Conservation (phyloP, 345 rosid genomes). For the Cardamine chenopodiifolia region DNA sequence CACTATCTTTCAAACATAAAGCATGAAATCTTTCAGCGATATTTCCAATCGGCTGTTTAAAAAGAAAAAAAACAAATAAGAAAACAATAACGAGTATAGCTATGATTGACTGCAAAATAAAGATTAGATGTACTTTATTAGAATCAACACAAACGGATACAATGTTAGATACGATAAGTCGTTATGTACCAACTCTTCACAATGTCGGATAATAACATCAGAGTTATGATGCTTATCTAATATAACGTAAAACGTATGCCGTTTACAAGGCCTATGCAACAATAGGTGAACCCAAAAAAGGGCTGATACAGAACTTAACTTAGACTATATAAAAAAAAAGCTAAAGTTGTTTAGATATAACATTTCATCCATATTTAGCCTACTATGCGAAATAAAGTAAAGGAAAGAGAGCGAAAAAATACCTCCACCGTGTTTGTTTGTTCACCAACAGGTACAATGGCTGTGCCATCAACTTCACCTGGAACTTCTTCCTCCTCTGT, state of each 20-base stretch:
- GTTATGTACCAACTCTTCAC: not conserved
- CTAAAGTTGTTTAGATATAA: not conserved
- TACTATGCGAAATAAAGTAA: constrained; percentile 5
- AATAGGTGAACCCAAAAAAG: not conserved
- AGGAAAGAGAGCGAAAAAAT: constrained; percentile 15
- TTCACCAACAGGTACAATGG: constrained; percentile 80
- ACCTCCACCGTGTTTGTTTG: constrained; percentile 77
- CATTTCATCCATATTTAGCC: constrained; percentile 11
- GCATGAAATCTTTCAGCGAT: constrained; percentile 84
- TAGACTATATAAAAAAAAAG: not conserved
- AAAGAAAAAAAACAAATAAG: constrained; percentile 22
- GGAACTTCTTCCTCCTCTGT: constrained; percentile 55
- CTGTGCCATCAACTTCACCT: constrained; percentile 63
- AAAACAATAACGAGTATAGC: constrained; percentile 19
- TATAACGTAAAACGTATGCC: not conserved
- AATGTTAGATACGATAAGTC: not conserved
- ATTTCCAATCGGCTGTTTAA: constrained; percentile 82
- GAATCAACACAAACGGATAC: not conserved
- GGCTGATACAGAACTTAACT: not conserved
- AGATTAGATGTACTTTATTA: not conserved
- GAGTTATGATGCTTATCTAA: constrained; percentile 1
- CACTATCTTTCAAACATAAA: constrained; percentile 94
- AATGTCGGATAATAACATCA: not conserved
- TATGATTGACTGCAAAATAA: not conserved
- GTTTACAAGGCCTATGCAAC: not conserved